A percentile compares a stretch with the other conserved stretches of the same genome.
Conservation (phyloP, 148 eudicot species). For the Salicornia ramosissima region DNA sequence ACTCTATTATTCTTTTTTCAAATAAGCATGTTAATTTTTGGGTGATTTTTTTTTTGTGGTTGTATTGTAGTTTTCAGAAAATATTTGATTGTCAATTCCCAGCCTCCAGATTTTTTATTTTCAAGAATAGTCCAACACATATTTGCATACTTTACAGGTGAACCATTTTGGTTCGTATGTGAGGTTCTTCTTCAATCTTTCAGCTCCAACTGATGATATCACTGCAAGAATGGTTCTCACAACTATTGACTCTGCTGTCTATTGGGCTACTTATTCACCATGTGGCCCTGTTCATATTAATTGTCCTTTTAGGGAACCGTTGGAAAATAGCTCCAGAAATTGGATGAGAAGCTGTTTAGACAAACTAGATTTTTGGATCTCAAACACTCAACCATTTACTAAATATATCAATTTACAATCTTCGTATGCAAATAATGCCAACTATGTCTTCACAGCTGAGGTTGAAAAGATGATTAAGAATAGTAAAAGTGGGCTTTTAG, state of each 20-base stretch:
- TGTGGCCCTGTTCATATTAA: slow-evolving; percentile 90
- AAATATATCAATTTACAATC: slow-evolving; percentile 45
- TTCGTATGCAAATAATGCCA: slow-evolving; percentile 30
- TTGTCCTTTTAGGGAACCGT: slow-evolving; percentile 87
- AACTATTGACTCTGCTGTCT: slow-evolving; percentile 77
- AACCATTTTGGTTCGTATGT: slow-evolving; percentile 86
- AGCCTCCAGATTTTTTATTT: background rate
- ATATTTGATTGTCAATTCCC: background rate
- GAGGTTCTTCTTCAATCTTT: slow-evolving; percentile 82
- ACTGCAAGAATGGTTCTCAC: slow-evolving; percentile 88
- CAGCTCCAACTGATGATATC: slow-evolving; percentile 69
- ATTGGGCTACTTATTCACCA: slow-evolving; percentile 70
- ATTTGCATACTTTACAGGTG: slow-evolving; percentile 36
- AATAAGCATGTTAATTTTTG: background rate
- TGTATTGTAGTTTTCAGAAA: too few species aligned
- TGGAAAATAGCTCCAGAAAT: slow-evolving; percentile 45
- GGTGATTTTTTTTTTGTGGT: background rate
- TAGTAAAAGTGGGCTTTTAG: slow-evolving; percentile 56
- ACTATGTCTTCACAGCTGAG: slow-evolving; percentile 38
- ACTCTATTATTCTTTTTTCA: background rate
- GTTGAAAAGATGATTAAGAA: slow-evolving; percentile 48
- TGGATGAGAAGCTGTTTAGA: slow-evolving; percentile 64
- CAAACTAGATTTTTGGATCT: slow-evolving; percentile 73
- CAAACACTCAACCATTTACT: slow-evolving; percentile 63
- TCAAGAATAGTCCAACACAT: slow-evolving; percentile 3